Evolutionary conservation across 2,329 filamentous ascomycete species (phyloP).

Genomic region (Pseudocercospora ulei): DNA sequence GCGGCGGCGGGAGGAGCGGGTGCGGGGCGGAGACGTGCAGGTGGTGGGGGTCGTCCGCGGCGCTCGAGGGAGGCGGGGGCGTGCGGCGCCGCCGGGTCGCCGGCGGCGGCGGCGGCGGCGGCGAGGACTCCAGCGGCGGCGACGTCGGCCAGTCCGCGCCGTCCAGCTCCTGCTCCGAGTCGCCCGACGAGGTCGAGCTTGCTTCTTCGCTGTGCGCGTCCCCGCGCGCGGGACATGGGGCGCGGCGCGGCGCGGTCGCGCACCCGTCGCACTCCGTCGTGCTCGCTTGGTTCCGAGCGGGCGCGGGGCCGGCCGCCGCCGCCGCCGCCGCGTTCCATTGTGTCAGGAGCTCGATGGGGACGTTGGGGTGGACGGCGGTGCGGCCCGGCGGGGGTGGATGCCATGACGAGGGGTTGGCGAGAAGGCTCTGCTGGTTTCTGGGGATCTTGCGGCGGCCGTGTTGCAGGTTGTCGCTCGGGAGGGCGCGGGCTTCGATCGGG

Average conservation of each 20-base stretch:
- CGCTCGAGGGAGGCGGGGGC: conserved; percentile 3
- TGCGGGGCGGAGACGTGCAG: conserved; percentile 1
- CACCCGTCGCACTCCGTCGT: conserved; percentile 1
- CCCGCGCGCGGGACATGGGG: not conserved
- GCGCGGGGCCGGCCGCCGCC: not conserved
- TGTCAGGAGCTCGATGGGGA: conserved; percentile 34
- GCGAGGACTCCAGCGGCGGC: not conserved
- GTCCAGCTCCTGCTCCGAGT: not conserved
- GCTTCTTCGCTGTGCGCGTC: not conserved
- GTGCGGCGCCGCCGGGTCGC: not conserved
- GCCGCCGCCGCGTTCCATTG: conserved; percentile 22
- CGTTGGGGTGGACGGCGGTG: conserved; percentile 34
- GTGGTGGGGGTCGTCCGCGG: not conserved
- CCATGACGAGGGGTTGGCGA: conserved; percentile 41
- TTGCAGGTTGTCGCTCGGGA: conserved; percentile 1
- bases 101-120: not conserved
- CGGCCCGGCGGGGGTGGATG: conserved; percentile 33
- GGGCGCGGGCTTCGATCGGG: not conserved
- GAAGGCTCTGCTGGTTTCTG: conserved; percentile 43
- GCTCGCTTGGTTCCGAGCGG: conserved; percentile 30
- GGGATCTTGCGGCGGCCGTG: conserved; percentile 33
- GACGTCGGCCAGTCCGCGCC: not conserved
- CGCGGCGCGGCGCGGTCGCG: not conserved
- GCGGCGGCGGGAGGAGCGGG: not conserved
- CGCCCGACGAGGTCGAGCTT: not conserved